Evolutionary conservation across 257 asterid species (phyloP).

Genomic region (Schizonepeta tenuifolia): DNA sequence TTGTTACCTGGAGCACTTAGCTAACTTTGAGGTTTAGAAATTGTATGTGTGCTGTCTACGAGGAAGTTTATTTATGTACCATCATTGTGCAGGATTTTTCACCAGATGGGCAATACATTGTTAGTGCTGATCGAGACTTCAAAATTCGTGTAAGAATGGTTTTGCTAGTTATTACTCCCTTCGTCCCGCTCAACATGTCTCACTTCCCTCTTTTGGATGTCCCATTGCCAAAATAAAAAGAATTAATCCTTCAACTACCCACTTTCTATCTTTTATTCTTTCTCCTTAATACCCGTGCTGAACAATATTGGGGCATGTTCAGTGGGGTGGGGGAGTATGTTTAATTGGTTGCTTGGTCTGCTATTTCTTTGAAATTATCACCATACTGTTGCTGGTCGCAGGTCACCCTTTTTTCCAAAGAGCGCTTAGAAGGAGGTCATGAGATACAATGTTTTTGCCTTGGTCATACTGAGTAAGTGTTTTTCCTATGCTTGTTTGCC

Average conservation of each 20-base stretch:
- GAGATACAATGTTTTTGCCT: constrained; percentile 93
- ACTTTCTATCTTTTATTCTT: too few relatives aligned
- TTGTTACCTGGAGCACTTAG: neutral
- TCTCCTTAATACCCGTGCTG: too few relatives aligned
- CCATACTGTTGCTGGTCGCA: constrained; percentile 42
- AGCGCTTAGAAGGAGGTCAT: constrained; percentile 78
- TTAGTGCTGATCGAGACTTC: constrained; percentile 93
- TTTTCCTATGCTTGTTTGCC: constrained; percentile 14
- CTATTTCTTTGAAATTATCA: constrained; percentile 10
- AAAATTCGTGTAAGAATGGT: constrained; percentile 78
- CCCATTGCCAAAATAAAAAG: too few relatives aligned
- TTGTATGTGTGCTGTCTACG: neutral
- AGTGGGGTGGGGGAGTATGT: too few relatives aligned
- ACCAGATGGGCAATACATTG: constrained; percentile 69
- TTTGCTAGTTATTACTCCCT: constrained; percentile 17
- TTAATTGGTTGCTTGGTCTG: constrained; percentile 14
- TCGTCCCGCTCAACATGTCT: too few relatives aligned
- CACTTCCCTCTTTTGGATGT: too few relatives aligned
- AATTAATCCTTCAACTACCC: too few relatives aligned
- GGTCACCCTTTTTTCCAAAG: constrained; percentile 80
- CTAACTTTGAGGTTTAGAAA: neutral
- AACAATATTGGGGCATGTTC: too few relatives aligned
- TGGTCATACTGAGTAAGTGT: constrained; percentile 88
- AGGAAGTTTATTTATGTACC: constrained; percentile 7
- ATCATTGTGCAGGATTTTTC: constrained; percentile 74